A percentile compares a stretch with the other conserved stretches of the same genome.
These are phyloP conservation scores for Chaetomium olivaceum DNA, from an alignment of 2,329 filamentous ascomycete genomes.

Conservation along the genomic window DNA sequence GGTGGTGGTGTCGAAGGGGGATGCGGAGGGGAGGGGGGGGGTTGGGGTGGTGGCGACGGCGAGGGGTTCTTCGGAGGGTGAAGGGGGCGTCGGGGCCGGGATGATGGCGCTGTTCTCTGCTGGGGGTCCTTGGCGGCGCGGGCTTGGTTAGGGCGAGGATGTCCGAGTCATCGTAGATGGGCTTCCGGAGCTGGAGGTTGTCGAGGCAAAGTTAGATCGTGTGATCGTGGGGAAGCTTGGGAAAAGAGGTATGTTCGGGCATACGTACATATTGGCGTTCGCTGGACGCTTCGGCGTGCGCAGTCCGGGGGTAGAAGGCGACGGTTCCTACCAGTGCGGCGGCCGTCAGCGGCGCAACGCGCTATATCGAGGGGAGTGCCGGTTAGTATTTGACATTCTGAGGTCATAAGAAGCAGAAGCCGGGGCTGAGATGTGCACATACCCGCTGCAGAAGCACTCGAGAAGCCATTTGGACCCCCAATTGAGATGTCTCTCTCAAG, in stretches of 20 bases:
- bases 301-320: constrained; percentile 50
- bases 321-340: constrained; percentile 52
- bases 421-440: constrained; percentile 30
- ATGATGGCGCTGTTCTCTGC: constrained; percentile 25
- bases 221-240: constrained; percentile 1
- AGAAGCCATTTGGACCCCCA: constrained; percentile 58
- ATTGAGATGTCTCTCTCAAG: constrained; percentile 42
- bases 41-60: constrained; percentile 8
- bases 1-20: constrained; percentile 27
- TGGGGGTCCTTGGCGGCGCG: constrained; percentile 31
- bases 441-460: constrained; percentile 61
- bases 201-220: constrained; percentile 19
- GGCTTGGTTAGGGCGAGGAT: constrained; percentile 41
- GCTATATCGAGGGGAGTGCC: constrained; percentile 40
- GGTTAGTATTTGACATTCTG: constrained; percentile 13
- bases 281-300: constrained; percentile 53
- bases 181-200: constrained; percentile 54
- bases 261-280: constrained; percentile 32
- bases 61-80: constrained; percentile 32
- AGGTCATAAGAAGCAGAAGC: background rate
- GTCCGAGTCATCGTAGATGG: constrained; percentile 78
- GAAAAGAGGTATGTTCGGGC: background rate
- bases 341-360: constrained; percentile 56
- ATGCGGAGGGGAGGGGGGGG: constrained; percentile 13
- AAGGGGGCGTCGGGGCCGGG: constrained; percentile 32